Evolutionary conservation across 108 stramenopile species (phyloP), one percentile per base, ranked within the genome.

Genomic region (Skeletonema potamos): DNA sequence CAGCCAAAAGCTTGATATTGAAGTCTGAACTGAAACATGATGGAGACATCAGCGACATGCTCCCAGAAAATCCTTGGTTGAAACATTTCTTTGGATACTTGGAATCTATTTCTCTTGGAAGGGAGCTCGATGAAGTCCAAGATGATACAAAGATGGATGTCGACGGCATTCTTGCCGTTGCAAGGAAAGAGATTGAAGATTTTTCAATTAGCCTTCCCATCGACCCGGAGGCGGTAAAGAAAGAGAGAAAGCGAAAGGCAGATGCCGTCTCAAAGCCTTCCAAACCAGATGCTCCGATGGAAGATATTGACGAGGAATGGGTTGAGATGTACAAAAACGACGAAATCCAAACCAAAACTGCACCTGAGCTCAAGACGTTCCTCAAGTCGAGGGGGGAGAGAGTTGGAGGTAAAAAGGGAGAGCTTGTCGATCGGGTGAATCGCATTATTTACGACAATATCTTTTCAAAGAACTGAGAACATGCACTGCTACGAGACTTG

Each of bases 41-140:
- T 13, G 79, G 77, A 51, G 64, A 82, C 39, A 86, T 91, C 65
- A 72, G 44, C 4, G 59, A 57, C 6, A 62, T 58, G 17, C 60
- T 79, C 30, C 74, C 66, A 2, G 76, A 89, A 54, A 93, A 93
- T 73, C 88, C 87, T 10, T 81, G 63, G n/a, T 72, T 93, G 1
- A 76, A 58, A 13, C 61, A 85, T 56, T 91, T 90, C 61, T 90
- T 80, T 56, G 80, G 82, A 26, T 91, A 88, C 62, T 57, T 93
- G 0, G 89, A 92, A 73, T 76, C 73, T 10, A 77, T 87, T 10
- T 85, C 86, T 30, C 72, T 87, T 32, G 86, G 83, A 54, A 66
- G 70, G 8, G 58, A 57, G 11, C 54, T 87, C n/a, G 62, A 65
- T 56, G 66, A 63, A 61, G 37, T 64, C 17, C 77, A 84, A 1